A percentile compares a stretch with the other conserved stretches of the same genome.
Conservation (phyloP, 768 basidiomycete species). For the Psilocybe azurescens region DNA sequence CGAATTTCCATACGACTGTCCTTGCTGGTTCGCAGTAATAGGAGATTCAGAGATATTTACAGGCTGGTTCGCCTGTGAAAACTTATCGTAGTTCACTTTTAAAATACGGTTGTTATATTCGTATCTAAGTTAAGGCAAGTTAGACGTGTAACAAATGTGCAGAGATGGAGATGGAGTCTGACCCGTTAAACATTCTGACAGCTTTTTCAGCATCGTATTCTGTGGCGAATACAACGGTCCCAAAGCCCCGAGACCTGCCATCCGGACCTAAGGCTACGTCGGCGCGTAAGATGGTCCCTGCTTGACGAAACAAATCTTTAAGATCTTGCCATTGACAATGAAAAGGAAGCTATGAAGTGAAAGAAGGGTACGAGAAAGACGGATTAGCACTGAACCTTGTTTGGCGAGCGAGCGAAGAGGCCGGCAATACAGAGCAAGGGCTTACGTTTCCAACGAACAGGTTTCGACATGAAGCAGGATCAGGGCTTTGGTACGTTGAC, state of each 20-base stretch:
- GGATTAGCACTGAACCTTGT: background rate
- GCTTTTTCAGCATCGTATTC: slow-evolving; percentile 87
- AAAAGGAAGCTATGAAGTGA: slow-evolving; percentile 72
- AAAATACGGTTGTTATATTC: slow-evolving; percentile 88
- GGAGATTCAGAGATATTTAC: background rate
- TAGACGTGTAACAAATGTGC: background rate
- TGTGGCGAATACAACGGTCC: slow-evolving; percentile 86
- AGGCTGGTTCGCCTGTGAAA: slow-evolving; percentile 42
- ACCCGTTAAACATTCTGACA: slow-evolving; percentile 92
- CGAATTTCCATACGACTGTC: slow-evolving; percentile 14
- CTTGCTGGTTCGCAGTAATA: background rate
- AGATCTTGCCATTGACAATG: slow-evolving; percentile 98
- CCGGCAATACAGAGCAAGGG: slow-evolving; percentile 44
- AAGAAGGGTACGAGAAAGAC: slow-evolving; percentile 51
- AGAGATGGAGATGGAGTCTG: slow-evolving; percentile 31
- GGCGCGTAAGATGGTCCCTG: slow-evolving; percentile 88
- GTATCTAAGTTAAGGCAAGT: slow-evolving; percentile 51
- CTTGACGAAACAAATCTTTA: slow-evolving; percentile 93
- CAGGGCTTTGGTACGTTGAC: slow-evolving; percentile 30
- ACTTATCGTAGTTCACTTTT: slow-evolving; percentile 93
- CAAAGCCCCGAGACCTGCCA: slow-evolving; percentile 90
- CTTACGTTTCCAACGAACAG: slow-evolving; percentile 91
- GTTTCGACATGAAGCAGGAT: slow-evolving; percentile 48
- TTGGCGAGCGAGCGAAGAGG: slow-evolving; percentile 32
- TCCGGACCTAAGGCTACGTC: slow-evolving; percentile 90